phyloP scores from a whole-genome alignment of 805 yeast genomes.

The Candida namnaoensis region DNA sequence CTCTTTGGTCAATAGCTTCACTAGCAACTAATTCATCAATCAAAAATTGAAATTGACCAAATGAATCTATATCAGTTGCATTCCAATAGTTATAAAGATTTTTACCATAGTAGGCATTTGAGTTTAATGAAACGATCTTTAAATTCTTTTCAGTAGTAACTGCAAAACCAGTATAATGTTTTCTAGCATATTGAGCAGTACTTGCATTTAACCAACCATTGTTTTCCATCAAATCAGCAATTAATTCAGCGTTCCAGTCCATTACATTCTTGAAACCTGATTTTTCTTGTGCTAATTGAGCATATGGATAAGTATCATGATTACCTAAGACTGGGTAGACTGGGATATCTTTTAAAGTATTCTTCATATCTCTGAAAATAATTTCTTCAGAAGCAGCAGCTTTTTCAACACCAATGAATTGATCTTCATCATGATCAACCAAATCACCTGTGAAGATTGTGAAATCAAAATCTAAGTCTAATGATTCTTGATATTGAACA shows the following conservation, averaged over 20 bases:
- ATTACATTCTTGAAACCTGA: conserved; percentile 29
- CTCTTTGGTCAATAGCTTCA: conserved; percentile 50
- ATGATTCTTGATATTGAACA: conserved; percentile 21
- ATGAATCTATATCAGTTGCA: conserved; percentile 46
- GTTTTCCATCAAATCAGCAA: conserved; percentile 40
- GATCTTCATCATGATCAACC: conserved; percentile 56
- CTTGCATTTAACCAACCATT: conserved; percentile 32
- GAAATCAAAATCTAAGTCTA: conserved; percentile 40
- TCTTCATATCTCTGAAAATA: conserved; percentile 44
- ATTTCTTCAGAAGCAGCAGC: conserved; percentile 40
- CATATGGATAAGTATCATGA: conserved; percentile 69
- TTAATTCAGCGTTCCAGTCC: conserved; percentile 29
- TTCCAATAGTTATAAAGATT: conserved; percentile 49
- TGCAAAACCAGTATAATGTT: conserved; percentile 57
- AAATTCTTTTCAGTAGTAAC: conserved; percentile 46
- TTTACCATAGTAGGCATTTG: conserved; percentile 59
- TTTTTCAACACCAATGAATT: conserved; percentile 36
- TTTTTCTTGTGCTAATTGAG: conserved; percentile 50
- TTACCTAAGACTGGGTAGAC: conserved; percentile 59
- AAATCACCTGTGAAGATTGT: conserved; percentile 68
- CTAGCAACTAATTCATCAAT: conserved; percentile 54
- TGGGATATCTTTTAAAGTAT: conserved; percentile 38
- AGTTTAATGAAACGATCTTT: conserved; percentile 53
- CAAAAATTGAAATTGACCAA: conserved; percentile 55
- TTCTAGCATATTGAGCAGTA: conserved; percentile 25